Conservation (phyloP, 1,284 basidiomycete genomes). For the Sanguinoderma infundibulare region DNA sequence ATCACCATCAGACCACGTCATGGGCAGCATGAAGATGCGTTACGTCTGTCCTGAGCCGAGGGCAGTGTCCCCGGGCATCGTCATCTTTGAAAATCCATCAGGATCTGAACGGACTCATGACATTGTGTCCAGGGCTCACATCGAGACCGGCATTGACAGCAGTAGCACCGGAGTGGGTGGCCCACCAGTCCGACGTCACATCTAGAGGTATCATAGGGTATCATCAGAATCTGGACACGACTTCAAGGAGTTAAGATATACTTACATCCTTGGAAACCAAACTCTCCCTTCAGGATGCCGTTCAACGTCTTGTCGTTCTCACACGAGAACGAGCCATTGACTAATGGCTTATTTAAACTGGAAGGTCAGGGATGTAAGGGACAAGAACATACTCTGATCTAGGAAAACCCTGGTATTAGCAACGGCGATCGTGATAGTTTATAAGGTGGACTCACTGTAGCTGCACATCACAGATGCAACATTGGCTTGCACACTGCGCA, state of each 20-base stretch:
- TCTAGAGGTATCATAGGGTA: slow-evolving; percentile 22
- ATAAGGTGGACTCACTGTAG: slow-evolving; percentile 48
- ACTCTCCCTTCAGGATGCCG: slow-evolving; percentile 72
- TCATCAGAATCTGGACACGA: background rate
- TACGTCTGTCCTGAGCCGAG: slow-evolving; percentile 18
- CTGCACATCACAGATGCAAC: slow-evolving; percentile 77
- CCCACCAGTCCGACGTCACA: slow-evolving; percentile 50
- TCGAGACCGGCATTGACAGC: slow-evolving; percentile 66
- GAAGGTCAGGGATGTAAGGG: too few species aligned
- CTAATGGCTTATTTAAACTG: slow-evolving; percentile 25
- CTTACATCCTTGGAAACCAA: slow-evolving; percentile 74
- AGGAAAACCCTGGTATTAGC: background rate
- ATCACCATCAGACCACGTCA: too few species aligned
- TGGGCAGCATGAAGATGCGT: background rate
- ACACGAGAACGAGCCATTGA: slow-evolving; percentile 73
- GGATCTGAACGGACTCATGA: background rate
- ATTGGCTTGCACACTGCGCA: slow-evolving; percentile 67
- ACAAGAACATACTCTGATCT: slow-evolving; percentile 48
- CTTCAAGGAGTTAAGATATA: slow-evolving; percentile 4
- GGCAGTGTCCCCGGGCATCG: slow-evolving; percentile 60
- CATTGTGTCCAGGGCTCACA: slow-evolving; percentile 34
- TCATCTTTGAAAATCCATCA: slow-evolving; percentile 43
- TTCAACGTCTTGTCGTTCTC: slow-evolving; percentile 73
- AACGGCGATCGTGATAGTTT: too few species aligned
- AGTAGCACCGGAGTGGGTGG: slow-evolving; percentile 39